Percentiles rank a stretch among this genome's conserved stretches.
Evolutionary conservation across 2,329 filamentous ascomycete species (phyloP).

Genomic region (Fusarium tupiense): DNA sequence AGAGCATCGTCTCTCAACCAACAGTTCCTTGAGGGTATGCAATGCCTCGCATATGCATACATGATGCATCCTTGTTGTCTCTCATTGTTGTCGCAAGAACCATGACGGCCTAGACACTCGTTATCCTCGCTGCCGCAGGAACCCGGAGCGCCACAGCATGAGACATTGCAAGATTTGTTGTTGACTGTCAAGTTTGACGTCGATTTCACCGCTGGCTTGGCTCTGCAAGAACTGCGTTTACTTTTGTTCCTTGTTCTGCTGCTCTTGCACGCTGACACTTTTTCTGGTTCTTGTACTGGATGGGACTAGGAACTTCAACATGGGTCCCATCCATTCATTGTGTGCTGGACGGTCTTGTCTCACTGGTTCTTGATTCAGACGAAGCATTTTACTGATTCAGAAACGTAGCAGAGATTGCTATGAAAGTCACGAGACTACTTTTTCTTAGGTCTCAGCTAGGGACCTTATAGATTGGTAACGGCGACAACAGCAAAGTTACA

Average conservation of each 20-base stretch:
- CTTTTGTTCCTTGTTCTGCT: neutral
- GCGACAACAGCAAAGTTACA: neutral
- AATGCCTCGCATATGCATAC: slow-evolving; percentile 21
- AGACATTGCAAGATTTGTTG: neutral
- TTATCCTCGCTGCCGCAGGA: slow-evolving; percentile 33
- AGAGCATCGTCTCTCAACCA: slow-evolving; percentile 14
- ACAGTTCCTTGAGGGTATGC: neutral
- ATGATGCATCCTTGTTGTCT: slow-evolving; percentile 18
- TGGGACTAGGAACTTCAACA: neutral
- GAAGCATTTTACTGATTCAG: neutral
- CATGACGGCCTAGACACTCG: neutral
- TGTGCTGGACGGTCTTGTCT: neutral
- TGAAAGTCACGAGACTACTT: neutral
- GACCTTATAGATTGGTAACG: neutral
- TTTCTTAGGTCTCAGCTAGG: neutral
- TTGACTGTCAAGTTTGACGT: neutral
- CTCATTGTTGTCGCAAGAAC: slow-evolving; percentile 19
- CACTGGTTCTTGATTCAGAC: neutral
- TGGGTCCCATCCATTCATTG: neutral
- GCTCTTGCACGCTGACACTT: neutral
- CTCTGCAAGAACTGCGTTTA: neutral
- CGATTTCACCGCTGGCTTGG: neutral
- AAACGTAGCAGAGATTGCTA: neutral
- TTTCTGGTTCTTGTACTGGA: neutral
- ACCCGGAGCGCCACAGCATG: slow-evolving; percentile 27